Evolutionary conservation across 495 filamentous ascomycete genomes (phyloP).

Genomic region (Penicillium taxi): DNA sequence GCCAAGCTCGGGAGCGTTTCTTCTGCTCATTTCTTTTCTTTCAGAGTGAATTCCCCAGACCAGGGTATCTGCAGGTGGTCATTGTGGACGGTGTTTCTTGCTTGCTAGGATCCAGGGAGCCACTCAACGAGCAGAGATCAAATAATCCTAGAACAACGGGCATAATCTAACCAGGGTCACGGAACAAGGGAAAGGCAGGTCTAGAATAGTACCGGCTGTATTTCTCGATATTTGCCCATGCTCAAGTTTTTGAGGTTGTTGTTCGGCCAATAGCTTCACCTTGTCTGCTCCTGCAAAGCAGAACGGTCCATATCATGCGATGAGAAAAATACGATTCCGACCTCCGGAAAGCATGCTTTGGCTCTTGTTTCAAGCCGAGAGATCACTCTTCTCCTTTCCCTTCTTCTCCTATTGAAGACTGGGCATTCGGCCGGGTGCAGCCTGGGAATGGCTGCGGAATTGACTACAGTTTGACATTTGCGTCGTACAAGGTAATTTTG

Average conservation of each 20-base stretch:
- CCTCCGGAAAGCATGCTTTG: neutral
- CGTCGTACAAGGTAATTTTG: conserved; percentile 9
- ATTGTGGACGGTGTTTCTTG: conserved; percentile 7
- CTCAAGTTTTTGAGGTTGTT: conserved; percentile 1
- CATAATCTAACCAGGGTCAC: conserved; percentile 11
- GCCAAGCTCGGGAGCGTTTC: neutral
- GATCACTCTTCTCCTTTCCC: neutral
- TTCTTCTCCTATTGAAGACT: conserved; percentile 14
- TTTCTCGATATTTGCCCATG: conserved; percentile 5
- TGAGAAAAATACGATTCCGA: conserved; percentile 7
- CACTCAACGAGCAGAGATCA: conserved; percentile 1
- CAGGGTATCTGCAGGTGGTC: conserved; percentile 3
- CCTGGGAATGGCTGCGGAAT: conserved; percentile 13
- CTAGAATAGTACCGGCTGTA: conserved; percentile 9
- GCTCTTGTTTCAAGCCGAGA: conserved; percentile 1
- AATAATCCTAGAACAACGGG: conserved; percentile 18
- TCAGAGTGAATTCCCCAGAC: neutral
- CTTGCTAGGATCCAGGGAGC: no score
- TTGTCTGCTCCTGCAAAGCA: conserved; percentile 5
- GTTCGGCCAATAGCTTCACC: conserved; percentile 6
- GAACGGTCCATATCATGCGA: conserved; percentile 4
- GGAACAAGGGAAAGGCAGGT: conserved; percentile 9
- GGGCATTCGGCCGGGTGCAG: conserved; percentile 18
- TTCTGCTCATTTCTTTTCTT: conserved; percentile 1
- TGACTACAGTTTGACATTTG: conserved; percentile 7